These are phyloP conservation scores for Geosmithia putterillii DNA, from an alignment of 2,329 filamentous ascomycete species.

Conservation along the genomic window DNA sequence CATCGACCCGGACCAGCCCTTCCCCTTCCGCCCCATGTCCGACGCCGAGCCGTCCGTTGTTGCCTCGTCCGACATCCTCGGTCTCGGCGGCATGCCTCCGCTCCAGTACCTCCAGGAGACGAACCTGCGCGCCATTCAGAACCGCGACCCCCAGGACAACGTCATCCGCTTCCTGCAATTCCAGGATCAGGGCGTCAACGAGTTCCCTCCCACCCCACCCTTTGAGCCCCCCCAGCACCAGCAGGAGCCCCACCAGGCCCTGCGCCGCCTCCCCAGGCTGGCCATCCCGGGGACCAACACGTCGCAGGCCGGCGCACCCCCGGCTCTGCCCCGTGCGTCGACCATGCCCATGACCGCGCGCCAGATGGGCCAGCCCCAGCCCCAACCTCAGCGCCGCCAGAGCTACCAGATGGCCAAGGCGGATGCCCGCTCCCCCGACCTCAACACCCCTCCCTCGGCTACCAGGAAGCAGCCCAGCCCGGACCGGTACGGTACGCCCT, in stretches of 20 bases:
- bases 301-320: constrained; percentile 6
- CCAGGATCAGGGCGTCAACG: constrained; percentile 47
- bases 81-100: constrained; percentile 45
- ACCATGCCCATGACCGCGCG: constrained; percentile 13
- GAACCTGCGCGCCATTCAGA: constrained; percentile 54
- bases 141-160: constrained; percentile 79
- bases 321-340: constrained; percentile 14
- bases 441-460: constrained; percentile 33
- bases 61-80: constrained; percentile 83
- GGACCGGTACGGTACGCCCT: constrained; percentile 74
- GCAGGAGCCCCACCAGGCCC: constrained; percentile 36
- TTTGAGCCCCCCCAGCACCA: constrained; percentile 47
- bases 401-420: constrained; percentile 31
- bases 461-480: constrained; percentile 22
- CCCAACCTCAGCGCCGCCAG: constrained; percentile 2
- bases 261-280: constrained; percentile 49
- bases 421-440: constrained; percentile 39
- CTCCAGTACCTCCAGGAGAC: constrained; percentile 63
- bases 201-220: constrained; percentile 58
- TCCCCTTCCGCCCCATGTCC: constrained; percentile 53
- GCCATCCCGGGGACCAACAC: constrained; percentile 37
- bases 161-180: constrained; percentile 85
- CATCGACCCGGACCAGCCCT: constrained; percentile 39
- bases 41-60: constrained; percentile 72
- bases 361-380: constrained; percentile 11